Base-by-base conservation (phyloP, 1,284 basidiomycete genomes). In the Paramarasmius palmivorus region DNA sequence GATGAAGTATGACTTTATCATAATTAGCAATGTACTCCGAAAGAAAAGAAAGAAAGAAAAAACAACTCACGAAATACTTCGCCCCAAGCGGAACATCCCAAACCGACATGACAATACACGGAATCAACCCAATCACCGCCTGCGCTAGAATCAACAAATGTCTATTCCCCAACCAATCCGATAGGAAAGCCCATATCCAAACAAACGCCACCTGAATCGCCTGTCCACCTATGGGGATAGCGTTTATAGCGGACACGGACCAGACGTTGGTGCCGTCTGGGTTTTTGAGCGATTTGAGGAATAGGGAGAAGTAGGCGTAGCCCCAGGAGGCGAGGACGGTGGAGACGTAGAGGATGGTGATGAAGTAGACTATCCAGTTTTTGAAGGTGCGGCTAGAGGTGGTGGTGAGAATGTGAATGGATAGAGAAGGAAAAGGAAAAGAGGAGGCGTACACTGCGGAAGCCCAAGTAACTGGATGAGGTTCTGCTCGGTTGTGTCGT, bases 131-230 rank as follows among this genome's bases (percentile, higher is more conserved):
- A 44, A 59, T 59, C 3, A 52, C 38, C 9, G 57, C 52, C 40
- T 59, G 57, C 17, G 47, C 52, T 20, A 59, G 26, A 37, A 59
- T 57, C 5, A 59, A 55, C 57, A 52, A 54, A 26, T 56, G 53
- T 6, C 57, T 40, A 17, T 52, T 59, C 25, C 50, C 49, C 19
- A 56, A 49, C 34, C 37, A 49, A 23, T 59, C 57, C 3, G 55
- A 56, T 2, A 53, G 22, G 5, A 56, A 40, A 8, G 57, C 57
- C 57, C 57, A 59, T 6, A 57, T 56, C 57, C 57, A 59, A 8
- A 56, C 55, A 32, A 59, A 59, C 12, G 47, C 44, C 39, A 59
- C 57, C 50, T 59, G 57, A 15, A 59, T 59, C 4, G 57, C 57
- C 45, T 54, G 51, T 29, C 57, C 57, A 15, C 57, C 57, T 19